These are phyloP conservation scores for Aureobasidium sp. DNA, from an alignment of 2,329 filamentous ascomycete genomes.

Conservation along the genomic window DNA sequence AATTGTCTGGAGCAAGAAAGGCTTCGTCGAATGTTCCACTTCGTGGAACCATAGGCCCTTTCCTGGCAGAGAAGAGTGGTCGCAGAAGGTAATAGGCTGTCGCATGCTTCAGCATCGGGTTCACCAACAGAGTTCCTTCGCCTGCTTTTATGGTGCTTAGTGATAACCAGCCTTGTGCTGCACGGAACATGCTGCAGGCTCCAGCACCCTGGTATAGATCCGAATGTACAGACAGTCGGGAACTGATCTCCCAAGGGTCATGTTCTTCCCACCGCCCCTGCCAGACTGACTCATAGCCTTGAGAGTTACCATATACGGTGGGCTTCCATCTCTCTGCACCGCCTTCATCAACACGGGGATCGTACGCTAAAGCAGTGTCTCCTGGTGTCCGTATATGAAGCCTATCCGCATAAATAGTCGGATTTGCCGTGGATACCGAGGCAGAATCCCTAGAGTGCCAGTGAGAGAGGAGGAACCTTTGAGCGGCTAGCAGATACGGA, in stretches of 20 bases:
- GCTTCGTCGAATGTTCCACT: conserved; percentile 24
- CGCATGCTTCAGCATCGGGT: conserved; percentile 66
- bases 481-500: conserved; percentile 40
- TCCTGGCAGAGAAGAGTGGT: conserved; percentile 68
- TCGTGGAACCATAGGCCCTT: conserved; percentile 29
- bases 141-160: conserved; percentile 56
- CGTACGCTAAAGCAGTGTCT: conserved; percentile 43
- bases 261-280: conserved; percentile 71
- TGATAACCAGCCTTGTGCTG: conserved; percentile 80
- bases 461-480: conserved; percentile 42
- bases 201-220: conserved; percentile 77
- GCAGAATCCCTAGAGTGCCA: conserved; percentile 41
- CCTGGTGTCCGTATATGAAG: conserved; percentile 48
- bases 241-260: conserved; percentile 72
- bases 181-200: conserved; percentile 74
- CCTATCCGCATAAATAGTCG: conserved; percentile 43
- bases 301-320: conserved; percentile 53
- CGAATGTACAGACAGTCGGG: conserved; percentile 59
- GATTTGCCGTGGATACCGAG: conserved; percentile 37
- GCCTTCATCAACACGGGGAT: conserved; percentile 49
- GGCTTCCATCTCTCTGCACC: conserved; percentile 46
- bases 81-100: conserved; percentile 75
- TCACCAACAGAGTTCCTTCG: conserved; percentile 75
- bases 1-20: conserved; percentile 52
- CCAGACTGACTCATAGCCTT: conserved; percentile 67